Percentiles rank a stretch among this genome's conserved stretches.
phyloP scores from a whole-genome alignment of 2,329 filamentous ascomycete species.

The Botrytis fragariae region DNA sequence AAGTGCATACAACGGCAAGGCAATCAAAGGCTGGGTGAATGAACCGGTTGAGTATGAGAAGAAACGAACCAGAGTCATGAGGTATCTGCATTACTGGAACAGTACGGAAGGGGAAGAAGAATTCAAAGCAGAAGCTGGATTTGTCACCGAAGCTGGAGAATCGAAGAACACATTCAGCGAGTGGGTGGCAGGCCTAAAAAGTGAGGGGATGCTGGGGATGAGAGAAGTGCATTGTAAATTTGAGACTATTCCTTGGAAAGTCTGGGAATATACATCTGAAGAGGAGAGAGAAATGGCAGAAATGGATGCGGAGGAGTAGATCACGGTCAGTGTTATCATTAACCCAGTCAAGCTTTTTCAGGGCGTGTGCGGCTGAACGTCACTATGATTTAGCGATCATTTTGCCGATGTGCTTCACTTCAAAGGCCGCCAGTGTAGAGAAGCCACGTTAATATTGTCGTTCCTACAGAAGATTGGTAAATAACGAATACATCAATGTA shows the following conservation, averaged over 20 bases:
- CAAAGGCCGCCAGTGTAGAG: background rate
- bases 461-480: background rate
- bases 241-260: background rate
- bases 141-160: background rate
- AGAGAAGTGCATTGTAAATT: background rate
- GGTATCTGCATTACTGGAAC: background rate
- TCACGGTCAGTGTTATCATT: too few species aligned
- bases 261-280: background rate
- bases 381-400: background rate
- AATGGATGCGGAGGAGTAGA: background rate
- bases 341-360: background rate
- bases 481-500: background rate
- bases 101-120: background rate
- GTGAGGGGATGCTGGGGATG: background rate
- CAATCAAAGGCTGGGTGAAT: background rate
- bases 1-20: background rate
- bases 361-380: background rate
- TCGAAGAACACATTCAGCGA: background rate
- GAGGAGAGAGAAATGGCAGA: slow-evolving; percentile 3
- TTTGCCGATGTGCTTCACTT: background rate
- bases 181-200: background rate
- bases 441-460: background rate
- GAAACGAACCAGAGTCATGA: background rate
- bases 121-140: background rate
- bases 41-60: background rate